A percentile compares a stretch with the other conserved stretches of the same genome.
phyloP scores from a whole-genome alignment of 2,329 filamentous ascomycete species.

The Neodidymelliopsis sp. region DNA sequence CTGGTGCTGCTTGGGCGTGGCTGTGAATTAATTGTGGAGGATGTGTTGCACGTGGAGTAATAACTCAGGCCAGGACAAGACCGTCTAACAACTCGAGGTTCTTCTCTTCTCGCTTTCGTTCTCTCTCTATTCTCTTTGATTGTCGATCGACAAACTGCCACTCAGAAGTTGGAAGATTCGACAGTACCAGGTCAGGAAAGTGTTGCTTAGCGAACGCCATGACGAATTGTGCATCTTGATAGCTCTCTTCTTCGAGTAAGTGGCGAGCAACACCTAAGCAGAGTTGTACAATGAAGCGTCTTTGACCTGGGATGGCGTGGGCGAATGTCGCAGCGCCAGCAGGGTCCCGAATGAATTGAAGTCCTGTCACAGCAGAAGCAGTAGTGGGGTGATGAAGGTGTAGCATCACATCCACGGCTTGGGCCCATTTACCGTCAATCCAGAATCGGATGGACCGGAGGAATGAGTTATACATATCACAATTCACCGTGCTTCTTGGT shows the following conservation, averaged over 20 bases:
- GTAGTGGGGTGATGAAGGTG: constrained; percentile 41
- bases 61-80: constrained; percentile 30
- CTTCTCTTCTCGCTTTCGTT: constrained; percentile 20
- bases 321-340: constrained; percentile 25
- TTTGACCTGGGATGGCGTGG: constrained; percentile 13
- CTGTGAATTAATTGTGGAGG: background rate
- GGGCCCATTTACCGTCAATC: constrained; percentile 29
- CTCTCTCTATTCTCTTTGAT: constrained; percentile 5
- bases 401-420: constrained; percentile 35
- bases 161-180: constrained; percentile 14
- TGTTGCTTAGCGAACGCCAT: constrained; percentile 42
- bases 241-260: constrained; percentile 38
- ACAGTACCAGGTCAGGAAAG: constrained; percentile 42
- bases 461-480: constrained; percentile 38
- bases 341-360: constrained; percentile 35
- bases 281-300: constrained; percentile 39
- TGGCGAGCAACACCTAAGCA: constrained; percentile 42
- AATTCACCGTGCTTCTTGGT: constrained; percentile 9
- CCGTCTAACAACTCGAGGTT: constrained; percentile 39
- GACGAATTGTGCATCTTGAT: constrained; percentile 37
- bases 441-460: constrained; percentile 28
- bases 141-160: background rate
- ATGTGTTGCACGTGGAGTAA: background rate
- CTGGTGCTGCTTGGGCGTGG: too few relatives aligned
- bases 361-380: constrained; percentile 26